These are phyloP conservation scores for Suillus americanus DNA, from an alignment of 768 basidiomycete genomes.

Conservation along the genomic window DNA sequence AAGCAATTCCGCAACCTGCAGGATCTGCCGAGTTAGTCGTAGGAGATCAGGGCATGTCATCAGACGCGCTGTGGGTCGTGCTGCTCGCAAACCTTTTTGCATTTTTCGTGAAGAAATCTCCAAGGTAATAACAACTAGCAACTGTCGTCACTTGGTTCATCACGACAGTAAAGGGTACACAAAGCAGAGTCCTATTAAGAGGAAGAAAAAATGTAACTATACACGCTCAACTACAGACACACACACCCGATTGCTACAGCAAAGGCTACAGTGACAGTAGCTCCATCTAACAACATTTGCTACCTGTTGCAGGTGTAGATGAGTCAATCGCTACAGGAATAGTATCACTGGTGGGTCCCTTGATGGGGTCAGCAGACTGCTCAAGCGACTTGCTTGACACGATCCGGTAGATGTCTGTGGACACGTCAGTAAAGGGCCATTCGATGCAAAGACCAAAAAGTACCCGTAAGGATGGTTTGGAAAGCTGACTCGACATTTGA, in stretches of 20 bases:
- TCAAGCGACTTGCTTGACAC: slow-evolving; percentile 96
- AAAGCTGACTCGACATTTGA: slow-evolving; percentile 98
- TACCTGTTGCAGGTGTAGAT: slow-evolving; percentile 48
- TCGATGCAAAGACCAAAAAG: slow-evolving; percentile 17
- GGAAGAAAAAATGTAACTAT: slow-evolving; percentile 23
- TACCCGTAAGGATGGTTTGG: slow-evolving; percentile 93
- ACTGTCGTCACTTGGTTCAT: no score
- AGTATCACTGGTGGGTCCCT: slow-evolving; percentile 78
- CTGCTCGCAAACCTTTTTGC: slow-evolving; percentile 69
- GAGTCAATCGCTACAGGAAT: slow-evolving; percentile 78
- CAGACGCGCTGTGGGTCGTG: slow-evolving; percentile 83
- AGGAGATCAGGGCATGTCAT: slow-evolving; percentile 83
- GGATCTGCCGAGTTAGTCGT: slow-evolving; percentile 90
- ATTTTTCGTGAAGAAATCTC: neutral
- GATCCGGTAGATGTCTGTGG: slow-evolving; percentile 92
- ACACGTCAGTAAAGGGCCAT: neutral
- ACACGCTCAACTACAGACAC: slow-evolving; percentile 20
- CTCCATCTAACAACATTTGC: slow-evolving; percentile 60
- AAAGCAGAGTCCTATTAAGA: slow-evolving; percentile 21
- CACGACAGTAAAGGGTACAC: neutral
- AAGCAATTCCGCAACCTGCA: slow-evolving; percentile 92
- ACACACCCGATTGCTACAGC: slow-evolving; percentile 9
- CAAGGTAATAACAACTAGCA: neutral
- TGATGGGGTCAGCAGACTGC: slow-evolving; percentile 72
- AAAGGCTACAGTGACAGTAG: slow-evolving; percentile 10